Base-by-base conservation (phyloP, 108 stramenopile species). In the Pseudonitzschia delicatissima region DNA sequence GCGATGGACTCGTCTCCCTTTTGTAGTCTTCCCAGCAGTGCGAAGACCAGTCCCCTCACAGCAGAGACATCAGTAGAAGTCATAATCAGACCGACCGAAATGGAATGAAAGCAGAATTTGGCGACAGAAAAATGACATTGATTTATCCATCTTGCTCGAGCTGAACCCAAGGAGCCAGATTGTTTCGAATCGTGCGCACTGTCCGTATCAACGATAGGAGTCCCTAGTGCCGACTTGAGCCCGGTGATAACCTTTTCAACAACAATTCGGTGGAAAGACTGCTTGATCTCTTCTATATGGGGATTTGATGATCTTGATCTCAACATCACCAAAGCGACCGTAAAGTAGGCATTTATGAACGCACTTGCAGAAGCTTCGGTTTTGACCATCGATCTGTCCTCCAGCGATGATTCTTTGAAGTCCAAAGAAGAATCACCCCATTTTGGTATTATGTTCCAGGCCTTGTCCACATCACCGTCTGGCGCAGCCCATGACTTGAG, bases 1-100 rank as follows among this genome's bases (percentile, higher is more conserved):
- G 88, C 88, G 4, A 81, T 64, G 1, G 85, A 69, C 68, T 93
- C 92, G 44, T 90, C 64, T 18, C 92, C 92, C 39, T 60, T 45
- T 21, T 85, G 64, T 28, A 90, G 57, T 51, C 82, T 62, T 5
- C 86, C 92, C 45, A 87, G 31, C 25, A 93, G 50, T 34, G 81
- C 62, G 70, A 85, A 86, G 25, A 78, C 74, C 71, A 87, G 61
- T 12, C 65, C 34, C 51, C 69, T 40, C 21, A 83, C n/a, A 27
- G 79, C 45, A 39, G 59, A 8, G 4, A 68, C 17, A 40, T 76
- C 68, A 18, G 63, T 34, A 28, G 74, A 57, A 2, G 74, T 57
- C 12, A 13, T 3, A 17, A 57, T 4, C n/a, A 51, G 28, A 2
- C 67, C 74, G 29, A 37, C 62, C 15, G 77, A 35, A 36, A 53